phyloP scores from a whole-genome alignment of 176 grass and related monocot species.

The Saccharum officinarum region DNA sequence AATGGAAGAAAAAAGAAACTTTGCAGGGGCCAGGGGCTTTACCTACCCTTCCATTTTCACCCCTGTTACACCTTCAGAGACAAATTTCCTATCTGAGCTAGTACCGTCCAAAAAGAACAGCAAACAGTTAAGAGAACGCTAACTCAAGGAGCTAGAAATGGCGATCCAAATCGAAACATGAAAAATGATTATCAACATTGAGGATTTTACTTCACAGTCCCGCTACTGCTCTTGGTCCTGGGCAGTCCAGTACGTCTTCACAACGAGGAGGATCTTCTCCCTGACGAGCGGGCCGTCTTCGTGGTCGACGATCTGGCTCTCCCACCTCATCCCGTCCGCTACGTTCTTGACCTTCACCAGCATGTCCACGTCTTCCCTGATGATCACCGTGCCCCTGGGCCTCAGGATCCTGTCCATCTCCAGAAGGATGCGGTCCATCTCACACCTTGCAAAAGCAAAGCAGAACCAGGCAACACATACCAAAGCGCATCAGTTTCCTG shows the following conservation, averaged over 20 bases:
- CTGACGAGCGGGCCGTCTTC: constrained; percentile 61
- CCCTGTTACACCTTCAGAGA: constrained; percentile 14
- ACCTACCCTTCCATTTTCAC: constrained; percentile 13
- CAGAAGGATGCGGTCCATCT: constrained; percentile 57
- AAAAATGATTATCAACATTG: constrained; percentile 28
- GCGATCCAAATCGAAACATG: background rate
- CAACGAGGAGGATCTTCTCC: constrained; percentile 68
- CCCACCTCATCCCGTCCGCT: constrained; percentile 70
- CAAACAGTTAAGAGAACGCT: background rate
- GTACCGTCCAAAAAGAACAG: constrained; percentile 13
- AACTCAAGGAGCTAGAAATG: constrained; percentile 28
- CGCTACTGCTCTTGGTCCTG: constrained; percentile 44
- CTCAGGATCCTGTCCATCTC: constrained; percentile 86
- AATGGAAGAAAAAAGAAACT: constrained; percentile 15
- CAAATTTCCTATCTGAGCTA: constrained; percentile 9
- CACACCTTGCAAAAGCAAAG: constrained; percentile 48
- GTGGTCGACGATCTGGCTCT: constrained; percentile 66
- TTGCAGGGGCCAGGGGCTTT: constrained; percentile 1
- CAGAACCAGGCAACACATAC: background rate
- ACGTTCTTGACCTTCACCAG: constrained; percentile 67
- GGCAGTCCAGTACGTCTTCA: constrained; percentile 73
- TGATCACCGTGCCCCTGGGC: constrained; percentile 63
- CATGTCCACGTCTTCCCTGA: constrained; percentile 69
- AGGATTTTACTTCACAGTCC: constrained; percentile 2
- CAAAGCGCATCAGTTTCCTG: background rate